Evolutionary conservation across 2,329 filamentous ascomycete genomes (phyloP).

Genomic region (Colletotrichum zoysiae): DNA sequence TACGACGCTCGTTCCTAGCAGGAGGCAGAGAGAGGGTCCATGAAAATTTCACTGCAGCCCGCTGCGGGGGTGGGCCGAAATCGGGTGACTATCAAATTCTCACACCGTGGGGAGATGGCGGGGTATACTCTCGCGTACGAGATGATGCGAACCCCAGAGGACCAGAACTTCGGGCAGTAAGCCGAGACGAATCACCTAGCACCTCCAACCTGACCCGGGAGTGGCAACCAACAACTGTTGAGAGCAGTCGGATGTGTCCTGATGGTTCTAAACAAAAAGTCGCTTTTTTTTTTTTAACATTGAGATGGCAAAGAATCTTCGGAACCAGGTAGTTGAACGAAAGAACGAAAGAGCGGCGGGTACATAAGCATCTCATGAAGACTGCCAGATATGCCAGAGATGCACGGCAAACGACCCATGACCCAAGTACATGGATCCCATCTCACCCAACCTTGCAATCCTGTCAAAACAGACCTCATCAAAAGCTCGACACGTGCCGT

Average conservation of each 20-base stretch:
- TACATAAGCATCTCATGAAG: neutral
- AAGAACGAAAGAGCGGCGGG: conserved; percentile 1
- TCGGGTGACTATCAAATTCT: conserved; percentile 11
- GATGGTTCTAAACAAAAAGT: neutral
- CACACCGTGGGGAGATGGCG: conserved; percentile 5
- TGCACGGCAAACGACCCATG: conserved; percentile 8
- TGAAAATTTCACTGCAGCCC: conserved; percentile 22
- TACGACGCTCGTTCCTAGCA: neutral
- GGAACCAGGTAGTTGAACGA: neutral
- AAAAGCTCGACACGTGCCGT: conserved; percentile 30
- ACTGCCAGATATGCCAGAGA: conserved; percentile 3
- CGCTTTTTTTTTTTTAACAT: too few relatives aligned
- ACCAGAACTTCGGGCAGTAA: conserved; percentile 1
- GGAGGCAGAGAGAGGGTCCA: neutral
- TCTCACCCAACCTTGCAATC: conserved; percentile 22
- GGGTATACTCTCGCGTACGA: conserved; percentile 9
- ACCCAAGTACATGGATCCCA: conserved; percentile 29
- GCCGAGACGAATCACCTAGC: neutral
- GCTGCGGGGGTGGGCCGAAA: conserved; percentile 32
- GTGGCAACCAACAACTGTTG: conserved; percentile 4
- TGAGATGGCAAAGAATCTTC: neutral
- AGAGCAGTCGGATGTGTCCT: neutral
- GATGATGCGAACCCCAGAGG: neutral
- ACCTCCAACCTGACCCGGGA: conserved; percentile 5
- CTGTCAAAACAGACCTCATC: conserved; percentile 24